phyloP scores from a whole-genome alignment of 257 asterid genomes.

The Thymus quinquecostatus region DNA sequence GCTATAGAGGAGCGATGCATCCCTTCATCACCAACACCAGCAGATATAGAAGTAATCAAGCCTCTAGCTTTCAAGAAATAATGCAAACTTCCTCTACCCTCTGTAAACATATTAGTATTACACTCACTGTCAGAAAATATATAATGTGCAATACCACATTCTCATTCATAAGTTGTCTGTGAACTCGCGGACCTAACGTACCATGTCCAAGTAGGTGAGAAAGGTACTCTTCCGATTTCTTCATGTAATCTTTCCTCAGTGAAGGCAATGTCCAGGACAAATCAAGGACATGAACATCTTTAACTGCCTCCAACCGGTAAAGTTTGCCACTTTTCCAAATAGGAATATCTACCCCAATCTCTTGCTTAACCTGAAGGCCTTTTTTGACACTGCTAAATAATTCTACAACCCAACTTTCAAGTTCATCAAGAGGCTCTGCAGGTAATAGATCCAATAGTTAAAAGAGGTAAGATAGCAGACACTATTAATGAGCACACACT shows the following conservation, averaged over 20 bases:
- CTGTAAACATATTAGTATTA: constrained; percentile 55
- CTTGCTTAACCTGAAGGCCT: constrained; percentile 58
- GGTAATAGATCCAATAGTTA: constrained; percentile 34
- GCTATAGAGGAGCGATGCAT: constrained; percentile 82
- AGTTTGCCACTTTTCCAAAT: constrained; percentile 86
- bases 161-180: constrained; percentile 7
- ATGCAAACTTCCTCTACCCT: constrained; percentile 95
- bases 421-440: constrained; percentile 85
- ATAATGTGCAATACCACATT: constrained; percentile 20
- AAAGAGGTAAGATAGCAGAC: constrained; percentile 9
- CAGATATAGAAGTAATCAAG: constrained; percentile 85
- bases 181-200: constrained; percentile 40
- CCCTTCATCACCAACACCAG: constrained; percentile 98
- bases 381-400: constrained; percentile 75
- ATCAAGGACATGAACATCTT: constrained; percentile 91
- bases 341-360: constrained; percentile 52
- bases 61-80: constrained; percentile 84
- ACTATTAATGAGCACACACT: background rate
- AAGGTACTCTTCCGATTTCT: constrained; percentile 90
- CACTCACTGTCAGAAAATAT: constrained; percentile 28
- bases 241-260: constrained; percentile 74
- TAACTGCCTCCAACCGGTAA: constrained; percentile 88
- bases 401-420: constrained; percentile 88
- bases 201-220: constrained; percentile 99
- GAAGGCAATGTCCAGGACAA: constrained; percentile 94